A percentile compares a stretch with the other conserved stretches of the same genome.
Evolutionary conservation across 371 early-diverging fungal species (phyloP).

Genomic region (Dinochytrium kinnereticum): DNA sequence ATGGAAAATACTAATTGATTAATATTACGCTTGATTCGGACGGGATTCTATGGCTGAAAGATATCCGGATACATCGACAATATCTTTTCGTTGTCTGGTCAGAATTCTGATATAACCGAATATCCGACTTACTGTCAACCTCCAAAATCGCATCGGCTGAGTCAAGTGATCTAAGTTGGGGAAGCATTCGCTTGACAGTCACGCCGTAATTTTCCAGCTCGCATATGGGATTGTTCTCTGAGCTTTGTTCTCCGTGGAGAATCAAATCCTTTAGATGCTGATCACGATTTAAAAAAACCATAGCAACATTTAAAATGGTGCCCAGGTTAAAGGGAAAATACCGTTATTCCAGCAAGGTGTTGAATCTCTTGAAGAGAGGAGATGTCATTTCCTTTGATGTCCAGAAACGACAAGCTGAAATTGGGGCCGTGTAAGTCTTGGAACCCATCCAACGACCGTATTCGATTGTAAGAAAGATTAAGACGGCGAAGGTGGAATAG

Average conservation of each 20-base stretch:
- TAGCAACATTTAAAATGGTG: background rate
- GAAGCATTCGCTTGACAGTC: background rate
- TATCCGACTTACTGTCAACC: background rate
- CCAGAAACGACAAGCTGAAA: slow-evolving; percentile 38
- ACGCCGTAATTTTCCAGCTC: background rate
- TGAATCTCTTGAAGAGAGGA: slow-evolving; percentile 34
- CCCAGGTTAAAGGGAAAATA: background rate
- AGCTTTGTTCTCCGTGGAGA: background rate
- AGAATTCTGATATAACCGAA: no score
- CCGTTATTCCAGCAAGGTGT: slow-evolving; percentile 39
- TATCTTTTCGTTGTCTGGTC: no score
- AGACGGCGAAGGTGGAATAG: slow-evolving; percentile 34
- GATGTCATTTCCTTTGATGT: slow-evolving; percentile 50
- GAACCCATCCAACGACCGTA: slow-evolving; percentile 41
- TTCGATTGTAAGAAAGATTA: slow-evolving; percentile 53
- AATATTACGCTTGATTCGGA: no score
- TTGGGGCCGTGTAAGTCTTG: slow-evolving; percentile 35
- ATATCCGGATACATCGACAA: no score
- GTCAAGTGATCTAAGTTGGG: background rate
- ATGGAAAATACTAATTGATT: no score
- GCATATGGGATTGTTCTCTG: slow-evolving; percentile 11
- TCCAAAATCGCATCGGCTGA: background rate
- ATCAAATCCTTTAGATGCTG: background rate
- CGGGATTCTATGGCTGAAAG: no score
- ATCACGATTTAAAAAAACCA: background rate